Base-by-base conservation (phyloP, 345 rosid species). In the Laguncularia racemosa region DNA sequence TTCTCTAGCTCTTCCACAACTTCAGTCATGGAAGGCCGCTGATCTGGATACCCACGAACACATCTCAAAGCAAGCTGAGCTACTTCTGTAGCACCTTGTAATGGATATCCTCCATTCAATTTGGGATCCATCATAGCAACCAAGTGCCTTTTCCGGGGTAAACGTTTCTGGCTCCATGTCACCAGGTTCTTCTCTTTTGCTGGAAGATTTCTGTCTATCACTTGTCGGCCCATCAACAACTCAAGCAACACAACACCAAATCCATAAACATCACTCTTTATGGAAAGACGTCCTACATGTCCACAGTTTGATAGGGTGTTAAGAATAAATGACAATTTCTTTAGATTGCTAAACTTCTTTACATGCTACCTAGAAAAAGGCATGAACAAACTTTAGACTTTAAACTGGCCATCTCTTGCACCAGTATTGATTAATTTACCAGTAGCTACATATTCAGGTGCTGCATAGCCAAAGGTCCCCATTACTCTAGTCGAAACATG, bases 241-340 rank as follows among this genome's bases (percentile, higher is more conserved):
- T 55, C 67, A 1, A 56, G 61, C 26, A 56, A 40, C 55, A 63
- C 20, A 1, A 55, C 26, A 0, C 60, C 60, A 16, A 28, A 55
- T 20, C 60, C 40, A 17, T 12, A 63, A 33, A 55, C 49, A 20
- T 63, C 4, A 14, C 60, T 63, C 49, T 20, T 43, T 38, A 20
- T 0, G 14, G 2, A 0, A 6, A 55, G 23, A 48, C 4, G 40
- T 53, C 67, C 67, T 63, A n/a, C 26, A 13, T 7, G 40, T 33
- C 40, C 40, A 33, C 40, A 7, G 9, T 33, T 4, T 33, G 40
- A 33, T 33, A 0, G 40, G 7, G 40, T 4, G 40, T 33, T 33
- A 33, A 10, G 9, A 33, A 33, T 33, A 7, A 5, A 33, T 6
- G 4, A 33, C 40, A 33, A 33, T 4, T 33, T 33, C 40, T 1